phyloP scores from a whole-genome alignment of 2,329 filamentous ascomycete species.

The Ceratocystis eucalypticola region DNA sequence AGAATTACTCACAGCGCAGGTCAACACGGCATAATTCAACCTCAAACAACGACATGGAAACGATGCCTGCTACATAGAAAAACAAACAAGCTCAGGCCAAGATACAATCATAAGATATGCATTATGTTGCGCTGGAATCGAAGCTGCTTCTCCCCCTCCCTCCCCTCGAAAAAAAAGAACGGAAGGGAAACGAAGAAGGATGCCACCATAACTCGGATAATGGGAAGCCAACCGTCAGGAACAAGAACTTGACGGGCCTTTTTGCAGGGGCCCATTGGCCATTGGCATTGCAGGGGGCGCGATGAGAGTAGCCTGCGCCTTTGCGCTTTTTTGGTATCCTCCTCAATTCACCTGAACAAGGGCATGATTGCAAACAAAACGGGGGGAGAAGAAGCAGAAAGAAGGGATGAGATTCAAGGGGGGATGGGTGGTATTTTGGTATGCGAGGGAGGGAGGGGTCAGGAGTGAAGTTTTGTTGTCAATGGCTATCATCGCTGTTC shows the following conservation, averaged over 20 bases:
- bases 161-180: not conserved
- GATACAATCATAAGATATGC: not conserved
- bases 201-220: constrained; percentile 2
- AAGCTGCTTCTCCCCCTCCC: not conserved
- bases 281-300: constrained; percentile 1
- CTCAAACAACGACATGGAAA: not conserved
- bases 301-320: not conserved
- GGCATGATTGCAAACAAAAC: not conserved
- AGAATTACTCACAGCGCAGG: not conserved
- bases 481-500: not conserved
- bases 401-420: not conserved
- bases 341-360: constrained; percentile 4
- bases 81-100: not conserved
- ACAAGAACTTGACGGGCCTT: constrained; percentile 8
- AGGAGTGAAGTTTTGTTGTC: not conserved
- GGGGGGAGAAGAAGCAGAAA: not conserved
- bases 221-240: constrained; percentile 5
- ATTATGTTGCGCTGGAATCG: not conserved
- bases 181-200: not conserved
- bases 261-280: constrained; percentile 1
- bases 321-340: constrained; percentile 7
- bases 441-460: not conserved
- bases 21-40: not conserved
- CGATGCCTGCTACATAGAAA: not conserved
- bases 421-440: not conserved